Conservation (phyloP, 371 early-diverging fungal species). For the Chytridiales sp. region DNA sequence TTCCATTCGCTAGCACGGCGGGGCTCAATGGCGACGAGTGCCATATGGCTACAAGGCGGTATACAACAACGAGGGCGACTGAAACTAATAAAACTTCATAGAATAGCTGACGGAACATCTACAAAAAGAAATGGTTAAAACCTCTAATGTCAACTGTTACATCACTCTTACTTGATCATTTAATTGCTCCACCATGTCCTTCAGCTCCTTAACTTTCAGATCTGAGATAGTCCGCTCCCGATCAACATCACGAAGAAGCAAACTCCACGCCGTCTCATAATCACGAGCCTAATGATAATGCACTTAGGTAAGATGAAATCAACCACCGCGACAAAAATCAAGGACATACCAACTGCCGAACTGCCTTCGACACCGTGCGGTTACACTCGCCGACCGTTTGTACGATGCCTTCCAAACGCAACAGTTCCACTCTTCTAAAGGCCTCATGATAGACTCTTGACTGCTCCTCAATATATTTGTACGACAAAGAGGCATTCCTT, state of each 20-base stretch:
- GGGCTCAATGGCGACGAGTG: too few species aligned
- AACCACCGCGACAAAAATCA: background rate
- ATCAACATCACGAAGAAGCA: conserved; percentile 27
- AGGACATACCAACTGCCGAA: conserved; percentile 31
- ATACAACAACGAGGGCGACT: conserved; percentile 7
- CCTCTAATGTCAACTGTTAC: background rate
- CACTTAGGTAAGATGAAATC: background rate
- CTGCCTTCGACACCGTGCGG: conserved; percentile 54
- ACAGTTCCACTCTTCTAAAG: conserved; percentile 60
- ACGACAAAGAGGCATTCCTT: conserved; percentile 73
- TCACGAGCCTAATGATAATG: conserved; percentile 26
- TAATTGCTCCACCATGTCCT: conserved; percentile 12
- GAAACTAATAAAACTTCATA: conserved; percentile 19
- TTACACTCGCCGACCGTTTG: conserved; percentile 63
- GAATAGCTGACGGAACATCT: conserved; percentile 23
- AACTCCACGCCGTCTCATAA: conserved; percentile 30
- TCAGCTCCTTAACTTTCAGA: conserved; percentile 19
- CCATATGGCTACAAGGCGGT: too few species aligned
- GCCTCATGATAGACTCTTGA: conserved; percentile 74
- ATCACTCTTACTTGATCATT: conserved; percentile 10
- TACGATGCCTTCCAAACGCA: conserved; percentile 61
- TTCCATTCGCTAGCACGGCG: too few species aligned
- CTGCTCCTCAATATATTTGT: conserved; percentile 83
- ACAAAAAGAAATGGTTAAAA: background rate
- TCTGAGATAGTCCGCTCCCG: conserved; percentile 18